These are phyloP conservation scores for Raffaelea deltoideospora DNA, from an alignment of 2,329 filamentous ascomycete species.

Conservation along the genomic window DNA sequence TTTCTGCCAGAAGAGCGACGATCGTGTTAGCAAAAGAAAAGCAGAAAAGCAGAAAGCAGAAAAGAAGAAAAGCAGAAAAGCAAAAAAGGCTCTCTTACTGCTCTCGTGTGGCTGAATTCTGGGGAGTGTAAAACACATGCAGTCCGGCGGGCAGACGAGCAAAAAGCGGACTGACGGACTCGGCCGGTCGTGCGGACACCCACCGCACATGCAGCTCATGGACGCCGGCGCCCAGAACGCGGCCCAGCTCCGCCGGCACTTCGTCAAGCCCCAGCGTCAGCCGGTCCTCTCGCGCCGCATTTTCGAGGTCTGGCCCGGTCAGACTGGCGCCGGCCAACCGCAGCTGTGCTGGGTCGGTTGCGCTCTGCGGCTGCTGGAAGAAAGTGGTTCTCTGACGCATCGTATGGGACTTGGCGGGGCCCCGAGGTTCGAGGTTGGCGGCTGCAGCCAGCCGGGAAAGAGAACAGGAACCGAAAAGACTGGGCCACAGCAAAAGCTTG, in stretches of 20 bases:
- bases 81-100: slow-evolving; percentile 1
- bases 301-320: slow-evolving; percentile 35
- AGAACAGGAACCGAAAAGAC: no score
- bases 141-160: slow-evolving; percentile 67
- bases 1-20: not conserved
- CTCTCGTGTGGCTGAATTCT: not conserved
- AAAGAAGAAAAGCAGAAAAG: not conserved
- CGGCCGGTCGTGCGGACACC: slow-evolving; percentile 44
- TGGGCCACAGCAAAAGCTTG: no score
- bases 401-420: not conserved
- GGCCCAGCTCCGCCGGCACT: slow-evolving; percentile 51
- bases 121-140: slow-evolving; percentile 62
- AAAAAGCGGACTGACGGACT: slow-evolving; percentile 51
- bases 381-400: slow-evolving; percentile 77
- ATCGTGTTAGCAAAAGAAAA: no score
- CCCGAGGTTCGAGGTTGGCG: no score
- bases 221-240: slow-evolving; percentile 41
- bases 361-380: slow-evolving; percentile 47
- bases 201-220: slow-evolving; percentile 69
- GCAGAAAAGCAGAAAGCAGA: not conserved
- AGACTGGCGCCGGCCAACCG: slow-evolving; percentile 40
- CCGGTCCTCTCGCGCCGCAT: slow-evolving; percentile 66
- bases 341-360: slow-evolving; percentile 49
- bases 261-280: slow-evolving; percentile 60
- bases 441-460: no score